Base-by-base conservation (phyloP, 345 rosid genomes). In the Balakata baccata region DNA sequence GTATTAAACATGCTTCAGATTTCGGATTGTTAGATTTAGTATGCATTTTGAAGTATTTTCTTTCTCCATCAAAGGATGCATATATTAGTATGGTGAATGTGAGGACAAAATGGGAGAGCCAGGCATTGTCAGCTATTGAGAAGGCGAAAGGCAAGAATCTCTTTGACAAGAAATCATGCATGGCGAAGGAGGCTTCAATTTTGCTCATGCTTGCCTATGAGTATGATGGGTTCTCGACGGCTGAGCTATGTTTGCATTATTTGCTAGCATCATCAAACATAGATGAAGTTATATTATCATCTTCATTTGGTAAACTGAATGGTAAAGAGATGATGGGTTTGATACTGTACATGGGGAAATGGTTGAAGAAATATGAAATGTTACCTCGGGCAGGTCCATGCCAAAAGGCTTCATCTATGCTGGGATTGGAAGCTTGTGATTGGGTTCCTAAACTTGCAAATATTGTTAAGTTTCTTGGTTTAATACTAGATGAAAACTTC, bases 171-270 rank as follows among this genome's bases (percentile, higher is more conserved):
- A 87, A 86, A 66, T 72, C 18, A 2, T 74, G 38, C 11, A 18
- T 78, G 51, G 94, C 92, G 14, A 89, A 82, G 80, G 92, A 89
- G 70, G 98, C 98, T 77, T 73, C 91, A 0, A 77, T 89, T 77
- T 79, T 90, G 80, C 88, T 94, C 67, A 92, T 94, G 98, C 63
- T 92, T 78, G 98, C 98, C 0, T 82, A 86, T 64, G 98, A 94
- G 0, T 82, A 86, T 64, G 98, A 94, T 64, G 90, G 86, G 68
- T 94, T 92, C 83, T 81, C 86, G 10, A 71, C 73, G 56, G 71
- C 91, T 0, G 98, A 92, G 85, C 91, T 86, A 57, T 92, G 94
- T 73, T 78, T 95, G 76, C 99, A 92, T 85, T 85, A 84, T 85
- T 71, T 90, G 79, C 41, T 92, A 25, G 85, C 87, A 51, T 86